phyloP scores from a whole-genome alignment of 495 filamentous ascomycete genomes.

The Apodospora peruviana region DNA sequence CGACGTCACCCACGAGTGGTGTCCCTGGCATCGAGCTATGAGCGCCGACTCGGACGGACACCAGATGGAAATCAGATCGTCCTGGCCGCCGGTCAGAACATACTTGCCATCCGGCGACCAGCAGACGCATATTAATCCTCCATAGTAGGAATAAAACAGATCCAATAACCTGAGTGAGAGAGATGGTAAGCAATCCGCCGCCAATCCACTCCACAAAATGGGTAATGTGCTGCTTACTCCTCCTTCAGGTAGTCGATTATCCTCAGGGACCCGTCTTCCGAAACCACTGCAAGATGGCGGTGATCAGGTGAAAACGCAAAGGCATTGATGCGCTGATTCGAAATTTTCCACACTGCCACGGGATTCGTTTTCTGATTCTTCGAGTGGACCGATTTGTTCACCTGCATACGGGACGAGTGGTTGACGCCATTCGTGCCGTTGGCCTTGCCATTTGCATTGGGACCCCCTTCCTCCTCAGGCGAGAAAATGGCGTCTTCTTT shows the following conservation, averaged over 20 bases:
- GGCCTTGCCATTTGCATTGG: conserved; percentile 23
- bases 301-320: conserved; percentile 87
- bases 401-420: conserved; percentile 40
- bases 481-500: conserved; percentile 76
- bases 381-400: conserved; percentile 85
- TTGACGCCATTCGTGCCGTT: conserved; percentile 29
- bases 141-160: conserved; percentile 86
- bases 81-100: conserved; percentile 89
- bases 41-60: conserved; percentile 75
- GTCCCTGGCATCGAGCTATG: conserved; percentile 84
- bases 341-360: conserved; percentile 83
- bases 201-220: neutral
- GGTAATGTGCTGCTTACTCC: conserved; percentile 51
- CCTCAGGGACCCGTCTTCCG: conserved; percentile 84
- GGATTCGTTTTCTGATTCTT: conserved; percentile 92
- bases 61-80: conserved; percentile 95
- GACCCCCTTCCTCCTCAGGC: conserved; percentile 39
- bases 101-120: conserved; percentile 98
- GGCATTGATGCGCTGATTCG: conserved; percentile 80
- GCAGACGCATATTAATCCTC: conserved; percentile 83
- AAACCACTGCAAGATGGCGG: conserved; percentile 81
- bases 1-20: conserved; percentile 90
- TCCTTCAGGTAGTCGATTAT: conserved; percentile 90
- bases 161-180: conserved; percentile 59
- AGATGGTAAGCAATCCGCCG: neutral